Percentiles rank a stretch among this genome's conserved stretches.
These are phyloP conservation scores for Escallonia herrerae DNA, from an alignment of 129 eudicot species.

Conservation along the genomic window DNA sequence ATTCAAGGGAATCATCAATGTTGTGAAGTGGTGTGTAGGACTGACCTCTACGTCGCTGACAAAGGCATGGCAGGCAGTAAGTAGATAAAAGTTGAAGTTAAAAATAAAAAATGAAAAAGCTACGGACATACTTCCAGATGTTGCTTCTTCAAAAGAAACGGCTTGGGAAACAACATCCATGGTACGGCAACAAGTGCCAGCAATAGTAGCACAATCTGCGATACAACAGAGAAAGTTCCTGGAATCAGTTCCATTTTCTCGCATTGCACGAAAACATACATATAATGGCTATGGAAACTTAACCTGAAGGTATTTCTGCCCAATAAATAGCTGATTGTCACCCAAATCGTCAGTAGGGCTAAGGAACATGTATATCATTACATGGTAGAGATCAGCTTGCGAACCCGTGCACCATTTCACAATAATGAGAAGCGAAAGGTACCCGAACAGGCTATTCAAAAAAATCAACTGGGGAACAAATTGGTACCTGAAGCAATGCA, in stretches of 20 bases:
- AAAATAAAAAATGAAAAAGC: not conserved
- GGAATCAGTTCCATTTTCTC: slow-evolving; percentile 5
- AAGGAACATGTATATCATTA: slow-evolving; percentile 87
- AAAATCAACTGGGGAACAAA: slow-evolving; percentile 83
- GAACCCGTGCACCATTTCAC: slow-evolving; percentile 94
- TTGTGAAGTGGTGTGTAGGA: slow-evolving; percentile 51
- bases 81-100: not conserved
- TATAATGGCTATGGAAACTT: not conserved
- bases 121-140: slow-evolving; percentile 64
- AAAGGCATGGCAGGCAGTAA: slow-evolving; percentile 1
- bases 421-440: slow-evolving; percentile 78
- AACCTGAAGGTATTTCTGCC: slow-evolving; percentile 88
- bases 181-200: slow-evolving; percentile 81
- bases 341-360: slow-evolving; percentile 80
- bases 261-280: not conserved
- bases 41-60: slow-evolving; percentile 70
- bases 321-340: slow-evolving; percentile 67
- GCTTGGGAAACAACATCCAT: slow-evolving; percentile 92
- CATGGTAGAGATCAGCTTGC: slow-evolving; percentile 84
- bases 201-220: slow-evolving; percentile 49
- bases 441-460: slow-evolving; percentile 75
- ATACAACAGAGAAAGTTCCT: not conserved
- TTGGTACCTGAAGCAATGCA: slow-evolving; percentile 56
- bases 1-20: slow-evolving; percentile 41
- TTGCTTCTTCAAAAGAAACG: slow-evolving; percentile 68